A percentile compares a stretch with the other conserved stretches of the same genome.
phyloP scores from a whole-genome alignment of 179 eudicot genomes.

The Vitellaria paradoxa region DNA sequence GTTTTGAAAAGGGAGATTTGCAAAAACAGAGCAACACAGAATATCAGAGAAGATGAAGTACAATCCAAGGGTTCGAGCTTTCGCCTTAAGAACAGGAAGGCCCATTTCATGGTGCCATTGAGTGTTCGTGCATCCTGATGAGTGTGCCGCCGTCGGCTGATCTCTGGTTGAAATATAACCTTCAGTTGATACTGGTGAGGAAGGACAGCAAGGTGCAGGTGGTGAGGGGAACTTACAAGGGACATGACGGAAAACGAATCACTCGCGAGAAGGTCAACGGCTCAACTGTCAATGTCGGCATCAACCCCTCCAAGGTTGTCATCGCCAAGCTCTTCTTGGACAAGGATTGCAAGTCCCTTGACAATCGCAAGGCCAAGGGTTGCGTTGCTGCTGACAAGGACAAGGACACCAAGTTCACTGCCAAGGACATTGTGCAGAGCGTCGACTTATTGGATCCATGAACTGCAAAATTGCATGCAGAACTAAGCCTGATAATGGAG shows the following conservation, averaged over 20 bases:
- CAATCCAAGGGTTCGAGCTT: constrained; percentile 48
- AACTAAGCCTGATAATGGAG: not conserved
- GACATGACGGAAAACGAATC: constrained; percentile 54
- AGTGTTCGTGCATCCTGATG: constrained; percentile 53
- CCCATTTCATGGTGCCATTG: constrained; percentile 57
- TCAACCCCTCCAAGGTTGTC: too few relatives aligned
- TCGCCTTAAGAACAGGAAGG: constrained; percentile 53
- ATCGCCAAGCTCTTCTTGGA: constrained; percentile 40
- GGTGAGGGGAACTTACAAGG: constrained; percentile 54
- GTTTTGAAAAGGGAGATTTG: too few relatives aligned
- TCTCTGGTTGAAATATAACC: constrained; percentile 49
- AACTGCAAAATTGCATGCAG: not conserved
- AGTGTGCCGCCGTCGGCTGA: constrained; percentile 45
- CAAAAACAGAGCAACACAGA: too few relatives aligned
- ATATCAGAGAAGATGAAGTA: constrained; percentile 43
- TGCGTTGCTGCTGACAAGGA: constrained; percentile 44
- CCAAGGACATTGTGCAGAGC: too few relatives aligned
- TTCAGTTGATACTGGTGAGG: constrained; percentile 44
- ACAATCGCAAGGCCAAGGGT: too few relatives aligned
- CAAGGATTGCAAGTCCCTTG: constrained; percentile 48
- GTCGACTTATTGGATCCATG: too few relatives aligned
- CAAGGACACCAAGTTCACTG: too few relatives aligned
- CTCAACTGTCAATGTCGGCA: too few relatives aligned
- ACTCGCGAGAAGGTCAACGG: too few relatives aligned
- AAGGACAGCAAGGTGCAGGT: constrained; percentile 64